These are phyloP conservation scores for Nannochloropsis oceanica DNA, from an alignment of 108 stramenopile species.

Conservation along the genomic window DNA sequence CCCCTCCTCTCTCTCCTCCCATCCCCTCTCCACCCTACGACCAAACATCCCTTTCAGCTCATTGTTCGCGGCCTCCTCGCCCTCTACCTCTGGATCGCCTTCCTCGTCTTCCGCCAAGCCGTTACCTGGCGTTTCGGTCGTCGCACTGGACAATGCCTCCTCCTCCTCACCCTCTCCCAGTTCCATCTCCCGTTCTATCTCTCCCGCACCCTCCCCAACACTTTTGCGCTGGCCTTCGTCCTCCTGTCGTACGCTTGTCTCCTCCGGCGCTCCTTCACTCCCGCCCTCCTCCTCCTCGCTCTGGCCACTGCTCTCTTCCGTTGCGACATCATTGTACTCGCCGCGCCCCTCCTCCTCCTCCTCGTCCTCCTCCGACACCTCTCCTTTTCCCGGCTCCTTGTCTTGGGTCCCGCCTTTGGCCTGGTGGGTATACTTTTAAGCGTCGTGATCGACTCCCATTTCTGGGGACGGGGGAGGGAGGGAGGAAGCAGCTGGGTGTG, in stretches of 20 bases:
- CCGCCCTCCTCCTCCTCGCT: background rate
- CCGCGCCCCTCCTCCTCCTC: background rate
- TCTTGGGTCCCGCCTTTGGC: constrained; percentile 49
- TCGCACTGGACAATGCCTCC: constrained; percentile 30
- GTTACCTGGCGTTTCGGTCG: background rate
- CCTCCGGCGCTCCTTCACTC: background rate
- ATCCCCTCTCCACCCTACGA: background rate
- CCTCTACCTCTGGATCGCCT: background rate
- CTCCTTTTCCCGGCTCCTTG: constrained; percentile 42
- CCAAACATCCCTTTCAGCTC: background rate
- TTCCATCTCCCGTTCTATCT: constrained; percentile 93
- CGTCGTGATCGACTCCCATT: constrained; percentile 61
- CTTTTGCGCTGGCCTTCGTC: constrained; percentile 64
- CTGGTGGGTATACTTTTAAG: constrained; percentile 48
- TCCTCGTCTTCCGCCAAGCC: background rate
- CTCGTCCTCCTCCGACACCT: constrained; percentile 48
- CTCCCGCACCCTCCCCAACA: constrained; percentile 84
- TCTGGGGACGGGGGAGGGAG: constrained; percentile 55
- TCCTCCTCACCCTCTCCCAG: constrained; percentile 50
- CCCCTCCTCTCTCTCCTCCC: background rate
- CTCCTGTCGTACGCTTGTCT: constrained; percentile 50
- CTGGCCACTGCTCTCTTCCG: background rate
- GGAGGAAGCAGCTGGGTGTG: constrained; percentile 49
- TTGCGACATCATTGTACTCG: background rate
- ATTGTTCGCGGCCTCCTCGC: background rate